Conservation (phyloP, 192 early-diverging fungal genomes). For the Umbelopsis isabellina region DNA sequence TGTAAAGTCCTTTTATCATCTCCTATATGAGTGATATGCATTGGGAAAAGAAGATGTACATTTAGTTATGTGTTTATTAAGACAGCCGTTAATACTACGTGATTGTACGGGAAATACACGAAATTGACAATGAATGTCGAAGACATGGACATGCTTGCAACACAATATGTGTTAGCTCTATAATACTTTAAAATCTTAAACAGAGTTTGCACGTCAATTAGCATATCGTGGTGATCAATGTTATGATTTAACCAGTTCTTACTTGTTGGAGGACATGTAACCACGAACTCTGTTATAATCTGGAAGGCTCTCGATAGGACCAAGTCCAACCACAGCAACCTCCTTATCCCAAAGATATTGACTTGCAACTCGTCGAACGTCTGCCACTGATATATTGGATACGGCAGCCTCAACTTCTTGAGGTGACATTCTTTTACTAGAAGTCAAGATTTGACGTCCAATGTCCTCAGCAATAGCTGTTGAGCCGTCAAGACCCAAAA, state of each 20-base stretch:
- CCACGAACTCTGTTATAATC: constrained; percentile 92
- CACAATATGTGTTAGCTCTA: too few species aligned
- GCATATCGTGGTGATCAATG: background rate
- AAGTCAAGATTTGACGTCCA: constrained; percentile 92
- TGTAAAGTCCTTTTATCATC: too few species aligned
- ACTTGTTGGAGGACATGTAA: constrained; percentile 82
- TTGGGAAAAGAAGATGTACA: too few species aligned
- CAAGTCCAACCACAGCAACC: constrained; percentile 75
- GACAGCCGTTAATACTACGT: too few species aligned
- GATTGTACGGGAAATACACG: too few species aligned
- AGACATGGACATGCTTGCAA: too few species aligned
- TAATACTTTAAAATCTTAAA: background rate
- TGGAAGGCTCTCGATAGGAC: constrained; percentile 88
- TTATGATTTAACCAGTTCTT: background rate
- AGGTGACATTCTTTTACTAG: constrained; percentile 88
- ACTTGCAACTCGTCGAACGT: constrained; percentile 84
- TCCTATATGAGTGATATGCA: too few species aligned
- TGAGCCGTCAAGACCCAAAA: constrained; percentile 90
- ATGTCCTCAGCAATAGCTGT: constrained; percentile 97
- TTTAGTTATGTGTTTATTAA: too few species aligned
- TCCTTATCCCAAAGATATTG: constrained; percentile 96
- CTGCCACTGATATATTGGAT: constrained; percentile 77
- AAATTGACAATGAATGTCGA: too few species aligned
- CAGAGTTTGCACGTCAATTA: background rate
- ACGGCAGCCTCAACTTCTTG: constrained; percentile 88